Conservation (phyloP, 805 yeast species). For the Saccharomycopsis sp. region DNA sequence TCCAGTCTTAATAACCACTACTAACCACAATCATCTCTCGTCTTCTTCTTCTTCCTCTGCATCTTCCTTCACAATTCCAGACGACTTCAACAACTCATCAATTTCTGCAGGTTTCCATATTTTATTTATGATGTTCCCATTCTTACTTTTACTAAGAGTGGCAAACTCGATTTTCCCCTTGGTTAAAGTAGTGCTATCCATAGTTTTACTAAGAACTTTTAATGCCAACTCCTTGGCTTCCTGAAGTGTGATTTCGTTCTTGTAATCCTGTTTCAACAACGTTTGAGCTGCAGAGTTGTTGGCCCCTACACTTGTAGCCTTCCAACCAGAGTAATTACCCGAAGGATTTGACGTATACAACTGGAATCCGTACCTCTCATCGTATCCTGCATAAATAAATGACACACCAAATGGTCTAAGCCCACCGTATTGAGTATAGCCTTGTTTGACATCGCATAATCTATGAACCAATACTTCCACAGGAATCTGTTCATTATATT, state of each 20-base stretch:
- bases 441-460: constrained; percentile 91
- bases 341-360: constrained; percentile 93
- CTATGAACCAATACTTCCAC: constrained; percentile 83
- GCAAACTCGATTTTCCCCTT: constrained; percentile 92
- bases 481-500: constrained; percentile 91
- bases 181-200: constrained; percentile 79
- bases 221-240: constrained; percentile 86
- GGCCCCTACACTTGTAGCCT: constrained; percentile 95
- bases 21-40: not conserved
- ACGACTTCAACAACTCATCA: constrained; percentile 60
- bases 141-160: constrained; percentile 49
- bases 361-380: constrained; percentile 84
- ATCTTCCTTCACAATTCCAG: constrained; percentile 60
- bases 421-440: constrained; percentile 98
- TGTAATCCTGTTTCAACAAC: constrained; percentile 87
- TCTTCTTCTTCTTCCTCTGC: constrained; percentile 36
- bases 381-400: constrained; percentile 92
- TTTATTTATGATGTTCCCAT: constrained; percentile 53
- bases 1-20: no score
- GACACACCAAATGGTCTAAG: constrained; percentile 97
- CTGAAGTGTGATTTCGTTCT: constrained; percentile 62
- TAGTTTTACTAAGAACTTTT: constrained; percentile 88
- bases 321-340: constrained; percentile 98
- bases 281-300: constrained; percentile 96
- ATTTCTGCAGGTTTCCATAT: constrained; percentile 80